phyloP scores from a whole-genome alignment of 352 stramenopile species.

The Pythium sp. region DNA sequence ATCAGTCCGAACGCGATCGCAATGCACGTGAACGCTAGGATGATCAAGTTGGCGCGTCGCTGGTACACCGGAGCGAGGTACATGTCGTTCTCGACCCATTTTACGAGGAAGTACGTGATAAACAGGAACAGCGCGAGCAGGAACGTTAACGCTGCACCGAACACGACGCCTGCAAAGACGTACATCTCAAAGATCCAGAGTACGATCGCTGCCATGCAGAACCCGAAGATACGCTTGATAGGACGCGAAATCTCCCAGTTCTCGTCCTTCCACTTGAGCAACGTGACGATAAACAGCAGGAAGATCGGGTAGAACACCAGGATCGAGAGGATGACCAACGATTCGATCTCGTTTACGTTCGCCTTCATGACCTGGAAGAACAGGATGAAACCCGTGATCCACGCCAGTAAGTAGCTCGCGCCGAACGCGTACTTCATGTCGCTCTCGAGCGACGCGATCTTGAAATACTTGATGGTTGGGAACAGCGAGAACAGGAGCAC shows the following conservation, averaged over 20 bases:
- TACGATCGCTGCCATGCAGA: slow-evolving; percentile 32
- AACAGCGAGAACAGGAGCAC: slow-evolving; percentile 68
- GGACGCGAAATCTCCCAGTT: slow-evolving; percentile 56
- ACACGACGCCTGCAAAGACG: slow-evolving; percentile 48
- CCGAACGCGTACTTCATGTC: slow-evolving; percentile 58
- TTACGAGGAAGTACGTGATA: slow-evolving; percentile 70
- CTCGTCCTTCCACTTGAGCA: slow-evolving; percentile 80
- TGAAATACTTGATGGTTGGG: slow-evolving; percentile 78
- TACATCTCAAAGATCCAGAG: slow-evolving; percentile 85
- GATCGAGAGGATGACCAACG: slow-evolving; percentile 69
- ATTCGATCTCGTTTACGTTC: slow-evolving; percentile 69
- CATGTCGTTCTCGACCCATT: slow-evolving; percentile 84
- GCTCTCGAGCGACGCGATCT: slow-evolving; percentile 47
- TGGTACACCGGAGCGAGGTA: slow-evolving; percentile 74
- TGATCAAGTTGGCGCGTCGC: slow-evolving; percentile 36
- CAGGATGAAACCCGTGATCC: slow-evolving; percentile 65
- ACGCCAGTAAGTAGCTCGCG: slow-evolving; percentile 58
- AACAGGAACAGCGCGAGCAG: slow-evolving; percentile 65
- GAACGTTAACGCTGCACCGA: slow-evolving; percentile 61
- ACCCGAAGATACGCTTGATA: slow-evolving; percentile 34
- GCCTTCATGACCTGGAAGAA: slow-evolving; percentile 61
- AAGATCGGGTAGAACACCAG: slow-evolving; percentile 82
- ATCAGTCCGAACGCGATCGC: slow-evolving; percentile 45
- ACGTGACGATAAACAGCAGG: slow-evolving; percentile 62
- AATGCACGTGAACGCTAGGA: slow-evolving; percentile 31